Conservation (phyloP, 2,329 filamentous ascomycete genomes). For the Epichloe sylvatica region DNA sequence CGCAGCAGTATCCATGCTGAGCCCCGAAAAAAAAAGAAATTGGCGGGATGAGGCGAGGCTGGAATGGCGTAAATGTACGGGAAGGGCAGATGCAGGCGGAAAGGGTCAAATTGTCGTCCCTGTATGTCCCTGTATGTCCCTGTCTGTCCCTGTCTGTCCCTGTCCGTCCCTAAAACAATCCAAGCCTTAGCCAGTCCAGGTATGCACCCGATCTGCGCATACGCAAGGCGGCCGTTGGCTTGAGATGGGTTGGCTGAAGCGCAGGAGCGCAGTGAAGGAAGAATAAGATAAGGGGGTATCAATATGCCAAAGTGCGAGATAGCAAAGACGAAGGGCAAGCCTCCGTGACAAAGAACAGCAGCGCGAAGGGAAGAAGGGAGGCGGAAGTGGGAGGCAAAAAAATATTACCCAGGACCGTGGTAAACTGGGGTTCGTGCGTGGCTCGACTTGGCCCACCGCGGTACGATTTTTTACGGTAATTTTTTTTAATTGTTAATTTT, state of each 20-base stretch:
- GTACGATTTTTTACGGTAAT: not conserved
- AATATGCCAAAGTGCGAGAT: not conserved
- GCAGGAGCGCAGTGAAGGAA: not conserved
- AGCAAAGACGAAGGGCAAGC: not conserved
- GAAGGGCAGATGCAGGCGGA: not conserved
- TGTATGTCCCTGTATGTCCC: not conserved
- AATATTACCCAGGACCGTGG: not conserved
- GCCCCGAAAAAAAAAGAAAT: not conserved
- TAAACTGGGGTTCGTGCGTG: not conserved
- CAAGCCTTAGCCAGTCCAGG: not conserved
- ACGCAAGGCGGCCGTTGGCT: not conserved
- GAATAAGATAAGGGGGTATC: not conserved
- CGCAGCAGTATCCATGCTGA: conserved; percentile 56
- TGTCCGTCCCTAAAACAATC: not conserved
- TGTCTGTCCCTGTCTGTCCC: no score
- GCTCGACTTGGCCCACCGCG: not conserved
- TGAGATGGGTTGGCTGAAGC: not conserved
- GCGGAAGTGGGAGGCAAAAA: not conserved
- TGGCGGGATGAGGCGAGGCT: conserved; percentile 1
- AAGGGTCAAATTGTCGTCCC: not conserved
- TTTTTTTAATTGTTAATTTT: not conserved
- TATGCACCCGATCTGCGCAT: not conserved
- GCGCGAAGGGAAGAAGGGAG: not conserved
- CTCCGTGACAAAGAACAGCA: not conserved
- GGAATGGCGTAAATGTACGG: not conserved